phyloP scores from a whole-genome alignment of 192 early-diverging fungal species.

The Gonapodya prolifera region DNA sequence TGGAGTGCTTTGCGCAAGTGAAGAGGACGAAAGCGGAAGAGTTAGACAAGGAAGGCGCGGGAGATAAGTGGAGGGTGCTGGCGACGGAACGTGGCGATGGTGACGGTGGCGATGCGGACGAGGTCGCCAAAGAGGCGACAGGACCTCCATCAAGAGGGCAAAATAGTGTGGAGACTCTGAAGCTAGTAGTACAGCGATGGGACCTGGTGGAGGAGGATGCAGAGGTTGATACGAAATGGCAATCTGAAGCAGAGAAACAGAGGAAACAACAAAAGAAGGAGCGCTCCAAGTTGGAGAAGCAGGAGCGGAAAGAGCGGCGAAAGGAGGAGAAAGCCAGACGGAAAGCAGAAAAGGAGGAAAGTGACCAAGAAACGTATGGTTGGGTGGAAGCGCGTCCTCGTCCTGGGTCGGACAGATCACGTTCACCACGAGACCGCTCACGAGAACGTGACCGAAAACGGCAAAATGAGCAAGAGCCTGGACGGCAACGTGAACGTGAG shows the following conservation, averaged over 20 bases:
- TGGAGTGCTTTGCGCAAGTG: conserved; percentile 1
- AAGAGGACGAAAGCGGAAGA: not conserved
- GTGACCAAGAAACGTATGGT: not conserved
- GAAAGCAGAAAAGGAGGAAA: not conserved
- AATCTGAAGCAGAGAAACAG: not conserved
- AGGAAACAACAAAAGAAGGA: not conserved
- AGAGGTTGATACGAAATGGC: not conserved
- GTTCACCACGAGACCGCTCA: too few species aligned
- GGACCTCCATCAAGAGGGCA: not conserved
- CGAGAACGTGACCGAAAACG: too few species aligned
- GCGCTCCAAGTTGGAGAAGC: not conserved
- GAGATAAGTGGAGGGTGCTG: not conserved
- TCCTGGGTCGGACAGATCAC: not conserved
- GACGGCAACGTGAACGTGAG: too few species aligned
- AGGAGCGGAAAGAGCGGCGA: not conserved
- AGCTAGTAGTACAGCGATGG: not conserved
- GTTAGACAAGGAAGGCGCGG: not conserved
- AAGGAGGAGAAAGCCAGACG: not conserved
- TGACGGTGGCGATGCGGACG: not conserved
- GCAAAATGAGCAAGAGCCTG: too few species aligned
- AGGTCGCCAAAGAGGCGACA: not conserved
- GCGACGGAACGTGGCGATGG: not conserved
- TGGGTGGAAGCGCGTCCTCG: not conserved
- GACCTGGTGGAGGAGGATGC: not conserved
- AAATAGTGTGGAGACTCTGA: not conserved